phyloP scores from a whole-genome alignment of 2,329 filamentous ascomycete genomes.

The Cladosporium cucumerinum region DNA sequence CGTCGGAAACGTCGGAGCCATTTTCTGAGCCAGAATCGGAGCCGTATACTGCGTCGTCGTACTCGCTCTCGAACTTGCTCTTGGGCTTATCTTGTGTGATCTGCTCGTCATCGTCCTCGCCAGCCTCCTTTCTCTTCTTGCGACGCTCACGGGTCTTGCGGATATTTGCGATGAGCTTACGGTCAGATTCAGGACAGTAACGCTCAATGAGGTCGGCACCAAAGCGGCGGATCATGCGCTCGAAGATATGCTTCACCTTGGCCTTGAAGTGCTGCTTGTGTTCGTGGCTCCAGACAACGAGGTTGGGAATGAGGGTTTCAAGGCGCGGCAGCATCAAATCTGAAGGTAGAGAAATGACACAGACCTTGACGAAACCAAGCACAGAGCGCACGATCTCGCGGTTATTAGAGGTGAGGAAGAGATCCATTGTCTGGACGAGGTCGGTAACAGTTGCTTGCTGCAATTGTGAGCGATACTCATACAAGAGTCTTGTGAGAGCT shows the following conservation, averaged over 20 bases:
- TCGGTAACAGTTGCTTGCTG: slow-evolving; percentile 70
- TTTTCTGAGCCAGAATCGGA: slow-evolving; percentile 49
- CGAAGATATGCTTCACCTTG: slow-evolving; percentile 97
- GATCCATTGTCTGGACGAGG: slow-evolving; percentile 88
- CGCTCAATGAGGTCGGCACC: slow-evolving; percentile 77
- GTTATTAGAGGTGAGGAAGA: slow-evolving; percentile 95
- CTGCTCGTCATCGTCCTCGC: slow-evolving; percentile 56
- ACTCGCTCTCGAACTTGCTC: slow-evolving; percentile 81
- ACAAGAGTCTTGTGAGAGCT: slow-evolving; percentile 86
- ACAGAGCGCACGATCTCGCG: slow-evolving; percentile 94
- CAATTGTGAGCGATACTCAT: slow-evolving; percentile 76
- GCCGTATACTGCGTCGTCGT: slow-evolving; percentile 93
- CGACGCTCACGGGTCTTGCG: slow-evolving; percentile 88
- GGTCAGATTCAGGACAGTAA: slow-evolving; percentile 78
- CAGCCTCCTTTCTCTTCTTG: slow-evolving; percentile 80
- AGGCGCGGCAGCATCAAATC: slow-evolving; percentile 77
- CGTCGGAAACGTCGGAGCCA: slow-evolving; percentile 61
- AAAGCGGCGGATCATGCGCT: slow-evolving; percentile 89
- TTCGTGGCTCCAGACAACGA: slow-evolving; percentile 95
- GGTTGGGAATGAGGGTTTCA: slow-evolving; percentile 73
- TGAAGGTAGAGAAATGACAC: slow-evolving; percentile 78
- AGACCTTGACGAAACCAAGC: slow-evolving; percentile 94
- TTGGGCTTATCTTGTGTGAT: slow-evolving; percentile 46
- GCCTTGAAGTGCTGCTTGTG: slow-evolving; percentile 96
- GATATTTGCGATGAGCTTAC: slow-evolving; percentile 89